Evolutionary conservation across 192 early-diverging fungal genomes (phyloP), one percentile per base, ranked within the genome.

Genomic region (Thamnidium elegans): DNA sequence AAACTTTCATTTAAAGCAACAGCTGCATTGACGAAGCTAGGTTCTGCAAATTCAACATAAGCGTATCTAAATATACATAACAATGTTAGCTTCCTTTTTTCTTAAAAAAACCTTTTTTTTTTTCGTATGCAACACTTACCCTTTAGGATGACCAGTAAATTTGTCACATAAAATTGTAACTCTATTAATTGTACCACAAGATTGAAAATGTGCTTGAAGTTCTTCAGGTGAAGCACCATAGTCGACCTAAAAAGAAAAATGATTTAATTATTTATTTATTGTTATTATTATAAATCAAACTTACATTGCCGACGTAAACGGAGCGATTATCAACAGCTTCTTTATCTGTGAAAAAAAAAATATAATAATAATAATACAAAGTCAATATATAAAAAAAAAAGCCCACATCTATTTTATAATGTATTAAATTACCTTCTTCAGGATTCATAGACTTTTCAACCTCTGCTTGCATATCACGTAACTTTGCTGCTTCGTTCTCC

Each of bases 131-230:
- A 19, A 19, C 30, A 13, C 34, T 69, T 78, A 80, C 69, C 92
- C 92, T 70, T 92, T 92, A 23, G 92, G 91, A 58, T 91, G 89
- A 20, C 94, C 94, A 19, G 94, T 97, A 68, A 79, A 92, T 73
- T 94, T 95, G 79, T 99, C 90, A 68, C 94, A 95, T 46, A 95
- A 72, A 63, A 98, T 97, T 11, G 96, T 99, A 8, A 98, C 92
- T 23, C 97, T 85, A 73, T 96, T 99, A 73, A 99, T 96, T 17
- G 88, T 89, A 17, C 97, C 96, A 74, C 95, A 96, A 7, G 91
- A 83, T 75, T 94, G 89, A 65, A 99, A 99, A 68, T 95, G 94
- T 34, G 86, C 87, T 72, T 97, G 94, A 34, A 99, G 81, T 64
- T 97, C 93, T 67, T 97, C 95, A 15, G 97, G 95, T 55, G 94